Percentiles rank a stretch among this genome's conserved stretches.
Conservation (phyloP, 371 early-diverging fungal species). For the Apophysomyces ossiformis region DNA sequence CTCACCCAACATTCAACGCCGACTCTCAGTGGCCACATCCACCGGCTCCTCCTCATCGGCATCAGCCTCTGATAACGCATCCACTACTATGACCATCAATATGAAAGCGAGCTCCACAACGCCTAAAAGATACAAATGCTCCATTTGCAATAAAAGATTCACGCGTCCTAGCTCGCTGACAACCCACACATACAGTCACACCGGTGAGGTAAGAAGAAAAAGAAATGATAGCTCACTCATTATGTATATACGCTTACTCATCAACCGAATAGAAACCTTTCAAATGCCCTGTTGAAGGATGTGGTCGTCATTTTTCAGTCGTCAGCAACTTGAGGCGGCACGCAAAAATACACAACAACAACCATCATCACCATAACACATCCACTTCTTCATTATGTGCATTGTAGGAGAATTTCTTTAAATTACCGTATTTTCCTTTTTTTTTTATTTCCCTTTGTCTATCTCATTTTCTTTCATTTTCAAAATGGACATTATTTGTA, state of each 20-base stretch:
- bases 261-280: constrained; percentile 38
- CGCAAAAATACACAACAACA: constrained; percentile 41
- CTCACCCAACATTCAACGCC: constrained; percentile 16
- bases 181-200: constrained; percentile 70
- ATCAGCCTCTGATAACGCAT: not conserved
- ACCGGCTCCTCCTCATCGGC: constrained; percentile 25
- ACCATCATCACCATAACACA: constrained; percentile 3
- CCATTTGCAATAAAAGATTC: constrained; percentile 60
- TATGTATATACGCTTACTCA: not conserved
- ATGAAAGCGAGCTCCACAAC: constrained; percentile 22
- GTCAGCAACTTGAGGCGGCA: constrained; percentile 49
- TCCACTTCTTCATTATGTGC: constrained; percentile 4
- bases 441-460: too few species aligned
- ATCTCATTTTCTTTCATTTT: too few species aligned
- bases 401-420: not conserved
- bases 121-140: constrained; percentile 46
- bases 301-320: constrained; percentile 48
- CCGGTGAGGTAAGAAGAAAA: constrained; percentile 50
- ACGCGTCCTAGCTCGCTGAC: constrained; percentile 64
- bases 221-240: not conserved
- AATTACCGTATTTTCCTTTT: not conserved
- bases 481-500: constrained; percentile 5
- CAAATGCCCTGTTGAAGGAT: constrained; percentile 41
- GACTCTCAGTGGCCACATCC: constrained; percentile 17
- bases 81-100: constrained; percentile 10